Conservation (phyloP, 768 basidiomycete species). For the Russula vinacea region DNA sequence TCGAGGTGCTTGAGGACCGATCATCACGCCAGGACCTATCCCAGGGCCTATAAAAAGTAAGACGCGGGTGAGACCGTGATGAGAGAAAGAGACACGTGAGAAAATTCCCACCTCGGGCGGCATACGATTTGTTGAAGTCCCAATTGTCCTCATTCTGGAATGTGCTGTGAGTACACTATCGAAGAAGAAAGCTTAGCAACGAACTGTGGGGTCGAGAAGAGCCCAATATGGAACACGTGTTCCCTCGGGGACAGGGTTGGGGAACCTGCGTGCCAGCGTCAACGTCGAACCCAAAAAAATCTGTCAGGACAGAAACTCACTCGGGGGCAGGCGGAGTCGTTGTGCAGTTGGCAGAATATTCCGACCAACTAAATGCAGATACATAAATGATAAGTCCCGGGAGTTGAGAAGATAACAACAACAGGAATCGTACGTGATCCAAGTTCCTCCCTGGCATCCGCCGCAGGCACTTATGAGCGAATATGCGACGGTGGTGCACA, state of each 20-base stretch:
- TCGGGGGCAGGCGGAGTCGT: background rate
- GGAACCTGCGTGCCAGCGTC: background rate
- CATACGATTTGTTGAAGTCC: background rate
- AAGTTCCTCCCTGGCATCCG: background rate
- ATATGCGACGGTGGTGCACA: conserved; percentile 4
- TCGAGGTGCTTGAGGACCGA: background rate
- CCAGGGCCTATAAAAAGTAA: background rate
- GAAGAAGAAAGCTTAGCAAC: background rate
- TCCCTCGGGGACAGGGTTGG: background rate
- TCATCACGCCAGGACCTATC: background rate
- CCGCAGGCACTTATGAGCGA: conserved; percentile 11
- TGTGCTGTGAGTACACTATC: background rate
- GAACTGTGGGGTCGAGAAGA: conserved; percentile 3
- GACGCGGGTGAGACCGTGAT: background rate
- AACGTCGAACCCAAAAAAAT: background rate
- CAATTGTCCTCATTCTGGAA: background rate
- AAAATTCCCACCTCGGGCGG: background rate
- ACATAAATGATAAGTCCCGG: background rate
- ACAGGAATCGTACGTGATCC: conserved; percentile 7
- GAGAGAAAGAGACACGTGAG: background rate
- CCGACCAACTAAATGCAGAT: background rate
- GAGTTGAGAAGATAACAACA: background rate
- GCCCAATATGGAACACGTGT: conserved; percentile 6
- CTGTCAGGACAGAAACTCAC: background rate
- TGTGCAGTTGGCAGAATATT: background rate